Base-by-base conservation (phyloP, 2,329 filamentous ascomycete species). In the Colletotrichum tofieldiae region DNA sequence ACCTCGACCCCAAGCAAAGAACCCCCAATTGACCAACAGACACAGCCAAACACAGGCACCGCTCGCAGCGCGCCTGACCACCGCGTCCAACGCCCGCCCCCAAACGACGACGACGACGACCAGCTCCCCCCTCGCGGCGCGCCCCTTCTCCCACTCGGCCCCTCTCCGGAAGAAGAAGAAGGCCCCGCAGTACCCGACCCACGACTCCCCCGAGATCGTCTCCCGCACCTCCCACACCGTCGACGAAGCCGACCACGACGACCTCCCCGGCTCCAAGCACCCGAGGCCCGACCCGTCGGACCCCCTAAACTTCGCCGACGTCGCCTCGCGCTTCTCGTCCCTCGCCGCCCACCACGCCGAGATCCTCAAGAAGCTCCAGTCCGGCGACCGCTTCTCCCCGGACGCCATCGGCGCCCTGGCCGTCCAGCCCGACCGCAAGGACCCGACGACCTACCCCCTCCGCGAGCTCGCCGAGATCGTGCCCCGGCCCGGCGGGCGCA, bases 391-490 rank as follows among this genome's bases (percentile, higher is more conserved):
- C 71, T 89, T 89, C 84, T 87, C 86, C 82, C 84, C 85, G 8
- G 84, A 86, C 75, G 78, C 77, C 66, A 81, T 90, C 61, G 87
- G 87, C 74, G 80, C 82, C 26, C 80, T 89, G 47, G 77, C 78
- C 35, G 84, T 89, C 41, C 73, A 76, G 60, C 77, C 81, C 20
- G 77, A 81, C 78, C 77, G 78, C 60, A 75, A 75, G 52, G 60
- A 69, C 62, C 61, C 65, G 18, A 52, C 55, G n/a, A 51, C 77
- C n/a, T 89, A 85, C 76, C 86, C 87, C 43, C 84, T 90, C n/a
- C 83, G 84, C 66, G 88, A 90, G 79, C 84, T 90, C 41, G 88
- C 87, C 35, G 85, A 88, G 78, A 82, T 90, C 6, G 85, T 89
- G 29, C 86, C 87, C 65, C 85, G 81, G 11, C 67, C 71, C n/a